Base-by-base conservation (phyloP, 2,329 filamentous ascomycete genomes). In the Epicoccum sorghinum region DNA sequence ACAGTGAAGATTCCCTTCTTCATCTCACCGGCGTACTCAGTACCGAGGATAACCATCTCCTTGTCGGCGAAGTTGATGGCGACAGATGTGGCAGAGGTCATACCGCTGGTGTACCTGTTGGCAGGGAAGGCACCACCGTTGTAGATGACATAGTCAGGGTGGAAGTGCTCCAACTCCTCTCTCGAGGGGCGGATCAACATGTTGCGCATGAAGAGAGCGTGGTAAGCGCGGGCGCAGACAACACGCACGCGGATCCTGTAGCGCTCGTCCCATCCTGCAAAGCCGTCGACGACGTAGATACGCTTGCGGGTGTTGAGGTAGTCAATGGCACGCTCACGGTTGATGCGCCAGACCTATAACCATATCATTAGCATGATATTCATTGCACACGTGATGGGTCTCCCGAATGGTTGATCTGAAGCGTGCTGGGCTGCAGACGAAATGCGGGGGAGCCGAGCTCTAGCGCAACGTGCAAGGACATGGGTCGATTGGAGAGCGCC, bases 31-130 rank as follows among this genome's bases (percentile, higher is more conserved):
- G 95, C 95, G 74, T 99, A 99, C 82, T 99, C 95, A 32, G 95
- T 99, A 77, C 95, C 95, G 53, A 99, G 88, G 76, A 99, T 99
- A 67, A 99, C 95, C 95, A 99, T 99, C 85, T 99, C 95, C 88
- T 96, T 97, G 75, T 97, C 93, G 74, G 89, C 90, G 71, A 99
- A 99, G 87, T 99, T 99, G 83, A 99, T 96, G 67, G 95, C 89
- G 47, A 99, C 93, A 7, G 95, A 99, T 47, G 95, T 99, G 60
- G 91, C 91, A 18, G 95, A 98, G 70, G 95, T 99, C 95, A 99
- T 99, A 73, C 95, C 93, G 77, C 92, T 90, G 57, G 95, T 99
- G 81, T 89, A 99, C 79, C 93, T 88, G 84, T 99, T 99, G 75
- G 95, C 95, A 41, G 95, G 95, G 89, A 99, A 99, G 60, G 91